Evolutionary conservation across 495 filamentous ascomycete genomes (phyloP), one percentile per base, ranked within the genome.

Genomic region (Trichoderma parareesei): DNA sequence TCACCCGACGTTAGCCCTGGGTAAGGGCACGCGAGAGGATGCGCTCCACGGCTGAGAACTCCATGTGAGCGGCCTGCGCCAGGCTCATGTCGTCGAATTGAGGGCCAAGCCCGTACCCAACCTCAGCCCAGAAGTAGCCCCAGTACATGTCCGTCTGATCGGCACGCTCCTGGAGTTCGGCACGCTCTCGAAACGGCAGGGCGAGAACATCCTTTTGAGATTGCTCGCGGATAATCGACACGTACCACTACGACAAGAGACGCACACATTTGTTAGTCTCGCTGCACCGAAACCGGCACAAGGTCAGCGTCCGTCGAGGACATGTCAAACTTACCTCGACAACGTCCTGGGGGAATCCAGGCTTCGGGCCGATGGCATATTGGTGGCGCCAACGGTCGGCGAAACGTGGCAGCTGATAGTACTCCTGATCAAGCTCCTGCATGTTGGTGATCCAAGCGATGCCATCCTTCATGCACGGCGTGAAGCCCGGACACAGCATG

Each of bases 401-500:
- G 42, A 71, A 72, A 4, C 69, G 71, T 0, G 82, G 77, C 46
- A 75, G 70, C 64, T 74, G 71, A 63, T 74, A 77, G 3, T 68
- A 48, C 13, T 67, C 68, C 42, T 65, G 48, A 46, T 69, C 61
- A 3, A 61, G 38, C 2, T 69, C 70, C 0, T 61, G 37, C 38
- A 76, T 33, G n/a, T 71, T 66, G 2, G 69, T 64, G 11, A 68
- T 35, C 37, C 57, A 68, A 3, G 77, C 75, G 43, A 85, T 74
- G 67, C 80, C 78, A 66, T 84, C 80, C 71, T 83, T 84, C 75
- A 87, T 85, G 5, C 78, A 69, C 2, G 87, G 83, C 16, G 82
- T 84, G 72, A 91, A 91, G 0, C 82, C 86, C 7, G 84, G 82
- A 66, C 87, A 91, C 0, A 75, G 75, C 65, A 90, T 74, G 18